Percentiles rank a stretch among this genome's conserved stretches.
Conservation (phyloP, 306 rosid genomes). For the Fagus crenata region DNA sequence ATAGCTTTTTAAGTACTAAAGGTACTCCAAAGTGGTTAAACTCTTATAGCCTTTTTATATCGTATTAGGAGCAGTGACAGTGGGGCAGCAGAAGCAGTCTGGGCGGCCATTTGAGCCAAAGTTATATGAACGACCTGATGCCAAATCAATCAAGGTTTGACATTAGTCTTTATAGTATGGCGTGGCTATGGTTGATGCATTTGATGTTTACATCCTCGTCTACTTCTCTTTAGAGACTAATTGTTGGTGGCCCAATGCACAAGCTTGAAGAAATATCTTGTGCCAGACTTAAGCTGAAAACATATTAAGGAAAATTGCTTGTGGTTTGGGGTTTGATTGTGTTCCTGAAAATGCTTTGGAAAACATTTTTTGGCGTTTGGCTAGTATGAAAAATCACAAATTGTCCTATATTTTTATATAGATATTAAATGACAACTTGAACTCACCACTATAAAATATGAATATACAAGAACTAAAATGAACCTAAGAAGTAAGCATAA, state of each 20-base stretch:
- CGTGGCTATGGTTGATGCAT: slow-evolving; percentile 7
- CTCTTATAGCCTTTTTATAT: slow-evolving; percentile 11
- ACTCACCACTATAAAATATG: too few species aligned
- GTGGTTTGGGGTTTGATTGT: too few species aligned
- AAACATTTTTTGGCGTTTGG: too few species aligned
- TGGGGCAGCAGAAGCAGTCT: slow-evolving; percentile 48
- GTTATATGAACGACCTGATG: slow-evolving; percentile 39
- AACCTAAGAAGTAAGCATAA: too few species aligned
- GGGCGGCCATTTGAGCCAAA: slow-evolving; percentile 51
- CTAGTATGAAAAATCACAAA: too few species aligned
- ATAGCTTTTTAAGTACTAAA: slow-evolving; percentile 19
- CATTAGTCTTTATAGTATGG: slow-evolving; percentile 1
- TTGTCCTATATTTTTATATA: too few species aligned
- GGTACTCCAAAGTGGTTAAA: slow-evolving; percentile 19
- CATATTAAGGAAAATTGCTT: neutral
- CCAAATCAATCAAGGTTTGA: slow-evolving; percentile 47
- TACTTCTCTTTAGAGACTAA: too few species aligned
- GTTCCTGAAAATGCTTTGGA: too few species aligned
- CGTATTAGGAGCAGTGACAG: slow-evolving; percentile 34
- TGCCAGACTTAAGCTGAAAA: too few species aligned
- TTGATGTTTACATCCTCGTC: neutral
- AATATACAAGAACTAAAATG: too few species aligned
- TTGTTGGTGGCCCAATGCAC: neutral
- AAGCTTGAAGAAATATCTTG: neutral
- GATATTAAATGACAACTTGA: too few species aligned